Percentiles rank a stretch among this genome's conserved stretches.
These are phyloP conservation scores for Geotrichum armillariae DNA, from an alignment of 1,139 yeast genomes.

Conservation along the genomic window DNA sequence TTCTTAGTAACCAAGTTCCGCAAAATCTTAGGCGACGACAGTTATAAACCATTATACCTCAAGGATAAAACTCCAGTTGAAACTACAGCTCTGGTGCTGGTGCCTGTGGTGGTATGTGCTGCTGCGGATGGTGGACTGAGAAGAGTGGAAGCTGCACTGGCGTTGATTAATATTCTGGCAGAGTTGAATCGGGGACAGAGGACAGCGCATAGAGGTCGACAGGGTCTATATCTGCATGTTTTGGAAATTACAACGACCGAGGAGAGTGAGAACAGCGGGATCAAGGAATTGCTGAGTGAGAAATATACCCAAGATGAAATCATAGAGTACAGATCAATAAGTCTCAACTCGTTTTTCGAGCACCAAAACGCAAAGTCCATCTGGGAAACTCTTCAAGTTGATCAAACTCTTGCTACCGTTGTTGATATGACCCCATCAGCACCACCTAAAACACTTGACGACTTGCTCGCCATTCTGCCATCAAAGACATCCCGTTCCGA, in stretches of 20 bases:
- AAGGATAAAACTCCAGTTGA: conserved; percentile 14
- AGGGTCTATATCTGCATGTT: conserved; percentile 65
- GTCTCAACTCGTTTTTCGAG: conserved; percentile 7
- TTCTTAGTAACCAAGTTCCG: conserved; percentile 21
- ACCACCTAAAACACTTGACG: conserved; percentile 6
- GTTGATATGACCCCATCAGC: background rate
- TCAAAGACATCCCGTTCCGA: conserved; percentile 46
- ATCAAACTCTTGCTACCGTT: background rate
- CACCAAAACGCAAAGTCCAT: background rate
- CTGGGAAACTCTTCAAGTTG: conserved; percentile 8
- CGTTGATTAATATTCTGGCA: conserved; percentile 63
- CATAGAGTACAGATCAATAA: background rate
- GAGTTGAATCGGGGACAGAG: conserved; percentile 63
- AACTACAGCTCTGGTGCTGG: conserved; percentile 17
- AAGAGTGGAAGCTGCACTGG: conserved; percentile 6
- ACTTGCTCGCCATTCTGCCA: conserved; percentile 14
- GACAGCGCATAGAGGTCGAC: conserved; percentile 57
- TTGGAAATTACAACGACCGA: conserved; percentile 49
- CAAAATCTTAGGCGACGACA: conserved; percentile 19
- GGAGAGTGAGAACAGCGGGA: conserved; percentile 18
- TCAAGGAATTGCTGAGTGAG: background rate
- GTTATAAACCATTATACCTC: conserved; percentile 19
- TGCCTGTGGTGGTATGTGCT: conserved; percentile 16
- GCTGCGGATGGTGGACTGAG: background rate
- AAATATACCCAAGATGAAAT: conserved; percentile 14